phyloP scores from a whole-genome alignment of 164 flowering plant species.

The Stephania cephalantha region DNA sequence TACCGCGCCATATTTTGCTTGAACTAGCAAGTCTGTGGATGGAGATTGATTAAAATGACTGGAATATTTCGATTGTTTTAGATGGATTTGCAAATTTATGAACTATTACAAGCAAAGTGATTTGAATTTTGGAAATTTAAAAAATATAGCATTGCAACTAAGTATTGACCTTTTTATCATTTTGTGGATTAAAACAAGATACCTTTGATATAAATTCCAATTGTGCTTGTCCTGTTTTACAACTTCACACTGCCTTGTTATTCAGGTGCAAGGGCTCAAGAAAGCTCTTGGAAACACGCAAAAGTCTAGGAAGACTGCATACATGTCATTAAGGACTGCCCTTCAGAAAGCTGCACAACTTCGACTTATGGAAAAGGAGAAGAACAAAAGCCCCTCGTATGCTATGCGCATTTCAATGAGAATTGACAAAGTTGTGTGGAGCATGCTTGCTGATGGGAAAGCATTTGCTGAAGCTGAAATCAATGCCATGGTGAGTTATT shows the following conservation, averaged over 20 bases:
- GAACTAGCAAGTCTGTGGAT: neutral
- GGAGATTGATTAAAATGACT: neutral
- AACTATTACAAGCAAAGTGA: neutral
- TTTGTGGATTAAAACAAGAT: neutral
- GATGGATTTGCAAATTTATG: neutral
- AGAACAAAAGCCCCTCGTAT: constrained; percentile 93
- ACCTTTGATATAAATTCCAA: constrained; percentile 1
- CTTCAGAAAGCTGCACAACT: constrained; percentile 91
- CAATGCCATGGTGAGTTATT: constrained; percentile 76
- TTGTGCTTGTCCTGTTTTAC: constrained; percentile 1
- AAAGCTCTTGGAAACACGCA: constrained; percentile 60
- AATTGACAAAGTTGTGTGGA: constrained; percentile 93
- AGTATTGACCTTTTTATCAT: neutral
- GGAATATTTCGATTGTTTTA: neutral
- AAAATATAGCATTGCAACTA: neutral
- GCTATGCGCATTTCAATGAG: constrained; percentile 96
- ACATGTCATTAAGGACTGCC: constrained; percentile 71
- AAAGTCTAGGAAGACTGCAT: constrained; percentile 76
- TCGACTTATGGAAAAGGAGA: constrained; percentile 94
- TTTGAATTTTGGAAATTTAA: neutral
- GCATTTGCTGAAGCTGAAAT: constrained; percentile 98
- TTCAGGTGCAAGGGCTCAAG: constrained; percentile 77
- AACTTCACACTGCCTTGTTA: neutral
- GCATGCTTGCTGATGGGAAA: constrained; percentile 97
- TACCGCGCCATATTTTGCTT: neutral